Conservation (phyloP, 2,329 filamentous ascomycete genomes). For the Ascosphaera aggregata region DNA sequence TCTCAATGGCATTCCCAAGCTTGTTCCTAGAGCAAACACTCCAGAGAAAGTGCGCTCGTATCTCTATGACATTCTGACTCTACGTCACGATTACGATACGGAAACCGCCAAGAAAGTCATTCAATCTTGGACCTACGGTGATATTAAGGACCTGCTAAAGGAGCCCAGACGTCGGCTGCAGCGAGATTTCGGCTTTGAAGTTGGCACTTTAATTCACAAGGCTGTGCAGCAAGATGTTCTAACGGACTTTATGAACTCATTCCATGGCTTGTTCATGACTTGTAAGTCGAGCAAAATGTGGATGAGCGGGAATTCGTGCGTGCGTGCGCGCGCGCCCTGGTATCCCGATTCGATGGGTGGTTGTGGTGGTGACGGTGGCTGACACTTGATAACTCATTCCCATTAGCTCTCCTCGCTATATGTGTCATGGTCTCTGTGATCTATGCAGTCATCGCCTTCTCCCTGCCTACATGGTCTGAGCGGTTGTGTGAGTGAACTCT, state of each 20-base stretch:
- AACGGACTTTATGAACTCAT: slow-evolving; percentile 1
- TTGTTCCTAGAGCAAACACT: neutral
- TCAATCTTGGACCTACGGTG: neutral
- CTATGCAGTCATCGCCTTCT: neutral
- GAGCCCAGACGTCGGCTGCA: neutral
- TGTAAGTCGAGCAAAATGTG: no score
- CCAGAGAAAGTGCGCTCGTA: slow-evolving; percentile 1
- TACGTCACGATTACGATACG: neutral
- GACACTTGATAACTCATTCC: neutral
- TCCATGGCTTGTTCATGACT: slow-evolving; percentile 1
- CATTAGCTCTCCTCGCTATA: neutral
- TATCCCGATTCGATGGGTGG: neutral
- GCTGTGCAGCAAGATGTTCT: neutral
- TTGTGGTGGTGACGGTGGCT: no score
- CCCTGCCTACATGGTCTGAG: neutral
- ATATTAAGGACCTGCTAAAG: neutral
- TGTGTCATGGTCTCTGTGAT: neutral
- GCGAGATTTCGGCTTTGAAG: neutral
- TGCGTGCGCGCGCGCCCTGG: neutral
- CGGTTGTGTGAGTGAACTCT: neutral
- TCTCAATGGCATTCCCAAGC: neutral
- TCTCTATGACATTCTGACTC: neutral
- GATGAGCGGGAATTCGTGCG: no score
- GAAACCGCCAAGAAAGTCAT: neutral
- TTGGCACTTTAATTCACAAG: neutral